Conservation (phyloP, 129 eudicot genomes). For the Arctium minus region DNA sequence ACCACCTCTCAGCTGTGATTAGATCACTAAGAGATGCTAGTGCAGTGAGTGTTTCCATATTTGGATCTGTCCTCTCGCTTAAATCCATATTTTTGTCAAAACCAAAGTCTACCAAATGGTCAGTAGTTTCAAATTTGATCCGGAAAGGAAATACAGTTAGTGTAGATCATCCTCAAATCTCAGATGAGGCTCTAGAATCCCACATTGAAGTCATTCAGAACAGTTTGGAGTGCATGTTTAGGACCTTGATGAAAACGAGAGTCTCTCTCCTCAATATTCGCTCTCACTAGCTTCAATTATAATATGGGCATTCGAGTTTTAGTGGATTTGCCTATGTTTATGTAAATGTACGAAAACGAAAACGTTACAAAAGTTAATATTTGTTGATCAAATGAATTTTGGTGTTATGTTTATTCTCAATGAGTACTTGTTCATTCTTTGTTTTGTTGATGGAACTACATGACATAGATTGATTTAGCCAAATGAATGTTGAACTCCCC, state of each 20-base stretch:
- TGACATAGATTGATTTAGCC: neutral
- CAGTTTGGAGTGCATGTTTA: slow-evolving; percentile 37
- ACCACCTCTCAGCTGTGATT: slow-evolving; percentile 23
- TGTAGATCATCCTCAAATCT: slow-evolving; percentile 14
- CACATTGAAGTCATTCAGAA: slow-evolving; percentile 34
- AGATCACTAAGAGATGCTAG: slow-evolving; percentile 33
- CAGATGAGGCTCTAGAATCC: slow-evolving; percentile 33
- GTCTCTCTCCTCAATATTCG: slow-evolving; percentile 41
- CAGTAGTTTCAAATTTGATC: slow-evolving; percentile 34
- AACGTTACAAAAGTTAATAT: neutral
- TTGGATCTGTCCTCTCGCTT: slow-evolving; percentile 22
- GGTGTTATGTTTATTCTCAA: neutral
- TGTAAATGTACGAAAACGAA: slow-evolving; percentile 4
- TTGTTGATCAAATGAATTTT: neutral
- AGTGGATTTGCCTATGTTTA: neutral
- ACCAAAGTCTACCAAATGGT: slow-evolving; percentile 30
- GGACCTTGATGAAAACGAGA: slow-evolving; percentile 44
- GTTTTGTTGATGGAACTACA: neutral
- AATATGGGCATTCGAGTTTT: slow-evolving; percentile 11
- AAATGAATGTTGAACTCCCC: neutral
- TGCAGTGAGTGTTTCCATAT: slow-evolving; percentile 28
- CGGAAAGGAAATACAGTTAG: neutral
- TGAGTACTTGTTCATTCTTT: neutral
- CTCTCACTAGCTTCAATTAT: slow-evolving; percentile 25
- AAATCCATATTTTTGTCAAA: slow-evolving; percentile 24